Percentiles rank a stretch among this genome's conserved stretches.
Evolutionary conservation across 2,329 filamentous ascomycete genomes (phyloP).

Genomic region (Graphilbum sp.): DNA sequence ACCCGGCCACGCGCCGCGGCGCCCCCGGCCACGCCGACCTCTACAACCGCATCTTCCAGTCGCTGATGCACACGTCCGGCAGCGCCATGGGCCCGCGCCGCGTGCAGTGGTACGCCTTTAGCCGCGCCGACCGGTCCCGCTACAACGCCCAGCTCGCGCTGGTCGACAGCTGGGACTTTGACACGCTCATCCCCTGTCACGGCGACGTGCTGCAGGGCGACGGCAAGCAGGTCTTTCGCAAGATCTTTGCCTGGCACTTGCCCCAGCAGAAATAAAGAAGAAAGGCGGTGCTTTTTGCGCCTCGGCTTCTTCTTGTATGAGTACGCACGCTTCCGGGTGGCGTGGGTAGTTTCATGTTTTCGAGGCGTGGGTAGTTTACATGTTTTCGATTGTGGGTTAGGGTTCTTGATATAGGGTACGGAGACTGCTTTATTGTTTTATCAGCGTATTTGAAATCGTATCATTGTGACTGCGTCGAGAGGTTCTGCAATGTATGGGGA

Average conservation of each 20-base stretch:
- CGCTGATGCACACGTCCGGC: constrained; percentile 45
- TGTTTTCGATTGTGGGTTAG: too few relatives aligned
- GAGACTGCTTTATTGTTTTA: too few relatives aligned
- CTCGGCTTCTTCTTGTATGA: too few relatives aligned
- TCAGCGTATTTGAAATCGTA: too few relatives aligned
- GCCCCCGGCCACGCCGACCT: constrained; percentile 26
- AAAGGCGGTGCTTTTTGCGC: background rate
- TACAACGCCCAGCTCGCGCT: constrained; percentile 53
- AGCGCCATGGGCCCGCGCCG: constrained; percentile 61
- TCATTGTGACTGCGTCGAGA: too few relatives aligned
- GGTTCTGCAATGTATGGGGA: too few relatives aligned
- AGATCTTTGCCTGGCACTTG: constrained; percentile 73
- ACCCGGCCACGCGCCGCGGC: constrained; percentile 11
- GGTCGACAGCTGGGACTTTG: constrained; percentile 72
- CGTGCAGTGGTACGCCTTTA: constrained; percentile 63
- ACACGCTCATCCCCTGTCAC: constrained; percentile 77
- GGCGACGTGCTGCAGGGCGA: constrained; percentile 67
- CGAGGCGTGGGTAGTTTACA: too few relatives aligned
- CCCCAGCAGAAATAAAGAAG: background rate
- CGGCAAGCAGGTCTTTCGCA: constrained; percentile 60
- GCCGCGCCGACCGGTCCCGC: constrained; percentile 39
- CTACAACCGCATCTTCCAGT: constrained; percentile 26
- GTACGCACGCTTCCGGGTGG: too few relatives aligned
- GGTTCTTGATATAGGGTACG: too few relatives aligned
- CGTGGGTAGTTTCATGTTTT: too few relatives aligned